Evolutionary conservation across 768 basidiomycete species (phyloP), one percentile per base, ranked within the genome.

Genomic region (Agaricus blazei): DNA sequence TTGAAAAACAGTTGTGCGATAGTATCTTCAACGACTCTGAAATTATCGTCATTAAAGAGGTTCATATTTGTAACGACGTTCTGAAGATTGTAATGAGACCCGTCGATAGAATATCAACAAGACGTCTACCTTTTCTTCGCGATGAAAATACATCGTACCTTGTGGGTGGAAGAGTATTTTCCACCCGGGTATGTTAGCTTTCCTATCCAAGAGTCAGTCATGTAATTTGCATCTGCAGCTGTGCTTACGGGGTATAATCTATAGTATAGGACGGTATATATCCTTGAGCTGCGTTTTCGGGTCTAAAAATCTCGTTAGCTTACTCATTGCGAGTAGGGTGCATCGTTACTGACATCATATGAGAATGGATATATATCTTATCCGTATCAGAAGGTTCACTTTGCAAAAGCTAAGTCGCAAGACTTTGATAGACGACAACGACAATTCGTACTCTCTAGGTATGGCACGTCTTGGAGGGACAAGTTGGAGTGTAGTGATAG

Each of bases 131-230:
- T 50, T 51, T 52, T 56, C 51, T 24, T 28, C 12, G 47, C 52
- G 46, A 27, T 52, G 56, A 28, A 52, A 59, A 42, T 59, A 59
- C n/a, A 48, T 14, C 9, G 58, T 24, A 9, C 58, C 58, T 43
- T 59, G 58, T 4, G 58, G 58, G 34, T 56, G 58, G 19, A 56
- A 19, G 41, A 34, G 56, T 15, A 23, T 48, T 3, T 31, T 50
- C 58, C 58, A 59, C 11, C 58, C 58, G 11, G 48, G 34, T 19
- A 47, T 45, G n/a, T 29, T 24, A 2, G n/a, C 4, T 24, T 59
- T 55, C 7, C 58, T 59, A 19, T 24, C 24, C 14, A 3, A 31
- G 19, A 15, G 4, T 5, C 19, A 34, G 14, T 29, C 9, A 23
- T 44, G 24, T 24, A 15, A 26, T 15, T 29, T 8, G 46, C 12